Evolutionary conservation across 495 filamentous ascomycete genomes (phyloP), one percentile per base, ranked within the genome.

Genomic region (Xylaria flabelliformis): DNA sequence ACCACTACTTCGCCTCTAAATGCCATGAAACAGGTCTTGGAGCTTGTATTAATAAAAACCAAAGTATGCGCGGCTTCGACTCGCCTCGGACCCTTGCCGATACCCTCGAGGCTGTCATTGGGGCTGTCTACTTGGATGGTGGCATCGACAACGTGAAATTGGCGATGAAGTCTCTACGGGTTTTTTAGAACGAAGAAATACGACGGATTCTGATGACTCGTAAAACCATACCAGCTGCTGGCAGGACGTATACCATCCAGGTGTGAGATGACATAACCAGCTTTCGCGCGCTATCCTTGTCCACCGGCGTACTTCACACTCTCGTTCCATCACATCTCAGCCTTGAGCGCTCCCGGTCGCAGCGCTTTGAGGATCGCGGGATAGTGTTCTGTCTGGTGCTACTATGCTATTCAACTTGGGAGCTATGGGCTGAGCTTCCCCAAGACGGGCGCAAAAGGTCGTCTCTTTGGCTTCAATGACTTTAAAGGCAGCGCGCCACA

Each of bases 31-130:
- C 58, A 1, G 59, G 46, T 8, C 46, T 70, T 26, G 4, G 5
- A 7, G 46, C 15, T 19, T 70, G 69, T 48, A 44, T 70, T 13
- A 51, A 62, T 19, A 0, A 2, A 0, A 70, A 70, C 44, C 58
- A 0, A 8, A 17, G 44, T 9, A 46, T 64, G 24, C 4, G 5
- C 8, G 42, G 13, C 13, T 9, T 8, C 2, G 17, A 53, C 29
- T 50, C 58, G 10, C 58, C 68, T 63, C 26, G 36, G 1, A 41
- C 21, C 24, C 32, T 41, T 17, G 69, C 69, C 46, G 69, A 51
- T 15, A 70, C 69, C 15, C 12, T 70, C 44, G 69, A 64, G 46
- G 59, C 69, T 9, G 32, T 64, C n/a, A 46, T 53, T 21, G 59
- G 69, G 10, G 59, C 59, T 21, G 59, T 70, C 59, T 70, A 70